Percentiles rank a stretch among this genome's conserved stretches.
phyloP scores from a whole-genome alignment of 176 grass and related monocot species.

The Olyra latifolia region DNA sequence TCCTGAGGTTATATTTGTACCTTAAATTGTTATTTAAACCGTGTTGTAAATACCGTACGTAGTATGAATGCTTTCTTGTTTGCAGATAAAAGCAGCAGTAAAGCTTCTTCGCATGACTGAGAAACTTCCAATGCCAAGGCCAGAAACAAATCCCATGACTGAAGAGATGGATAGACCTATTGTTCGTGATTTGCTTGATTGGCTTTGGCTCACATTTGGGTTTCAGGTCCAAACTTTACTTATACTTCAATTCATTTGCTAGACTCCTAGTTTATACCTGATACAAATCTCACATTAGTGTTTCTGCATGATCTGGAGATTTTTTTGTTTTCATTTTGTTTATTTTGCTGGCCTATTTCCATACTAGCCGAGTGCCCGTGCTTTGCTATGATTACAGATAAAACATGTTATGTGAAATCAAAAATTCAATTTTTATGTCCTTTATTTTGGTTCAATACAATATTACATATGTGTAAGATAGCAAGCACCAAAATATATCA shows the following conservation, averaged over 20 bases:
- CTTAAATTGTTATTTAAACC: slow-evolving; percentile 14
- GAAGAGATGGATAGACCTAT: slow-evolving; percentile 8
- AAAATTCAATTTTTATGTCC: too few species aligned
- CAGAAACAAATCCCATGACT: slow-evolving; percentile 8
- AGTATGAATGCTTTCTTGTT: slow-evolving; percentile 1
- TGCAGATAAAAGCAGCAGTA: slow-evolving; percentile 87
- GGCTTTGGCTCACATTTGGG: slow-evolving; percentile 81
- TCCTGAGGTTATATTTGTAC: slow-evolving; percentile 57
- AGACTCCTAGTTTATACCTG: neutral
- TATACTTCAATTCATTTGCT: slow-evolving; percentile 1
- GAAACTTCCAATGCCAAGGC: slow-evolving; percentile 48
- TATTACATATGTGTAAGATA: too few species aligned
- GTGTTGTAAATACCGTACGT: neutral
- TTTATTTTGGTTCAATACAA: too few species aligned
- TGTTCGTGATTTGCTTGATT: slow-evolving; percentile 77
- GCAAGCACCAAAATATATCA: too few species aligned
- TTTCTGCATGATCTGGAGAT: neutral
- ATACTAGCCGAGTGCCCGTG: too few species aligned
- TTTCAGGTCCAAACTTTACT: slow-evolving; percentile 73
- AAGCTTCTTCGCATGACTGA: slow-evolving; percentile 37
- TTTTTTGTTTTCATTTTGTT: neutral
- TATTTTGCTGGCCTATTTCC: neutral
- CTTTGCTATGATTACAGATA: too few species aligned
- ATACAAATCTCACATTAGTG: neutral
- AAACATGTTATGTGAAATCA: too few species aligned